Evolutionary conservation across 768 basidiomycete species (phyloP), one percentile per base, ranked within the genome.

Genomic region (Calocybe indica): DNA sequence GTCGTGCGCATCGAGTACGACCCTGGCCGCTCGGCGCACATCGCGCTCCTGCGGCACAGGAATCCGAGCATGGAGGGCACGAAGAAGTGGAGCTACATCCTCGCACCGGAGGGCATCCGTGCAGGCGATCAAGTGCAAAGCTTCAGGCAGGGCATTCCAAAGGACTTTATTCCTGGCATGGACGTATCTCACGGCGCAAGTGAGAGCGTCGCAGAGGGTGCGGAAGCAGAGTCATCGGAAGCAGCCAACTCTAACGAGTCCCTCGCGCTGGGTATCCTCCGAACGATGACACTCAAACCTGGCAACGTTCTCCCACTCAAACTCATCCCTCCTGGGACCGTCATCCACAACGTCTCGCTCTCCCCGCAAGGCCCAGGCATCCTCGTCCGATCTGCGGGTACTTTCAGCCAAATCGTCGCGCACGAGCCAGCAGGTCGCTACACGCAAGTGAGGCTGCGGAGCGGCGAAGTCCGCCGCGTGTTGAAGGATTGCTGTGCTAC

Each of bases 1-100:
- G 92, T 98, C 39, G 78, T 94, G 3, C 79, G 96, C 40, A 90
- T 99, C 55, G 96, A 98, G 69, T 99, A 95, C 60, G 96, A 98
- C 71, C 96, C 96, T 0, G 88, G 88, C 4, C 78, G 96, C 38
- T 88, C 85, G 33, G 92, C 90, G 6, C 96, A 99, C 63, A 95
- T 99, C 59, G 95, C 96, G 2, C 77, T 99, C 50, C 61, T 97
- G 59, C 75, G 75, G 60, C 84, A 80, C 59, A 72, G 83, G 43
- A 71, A 82, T 54, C 62, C 73, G 3, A 62, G 61, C 7, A 73
- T 78, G 31, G 71, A 75, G 51, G 85, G 80, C 1, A 63, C 49
- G 50, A 70, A 76, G 51, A 75, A 70, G 56, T 95, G 87, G 83
- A 87, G 82, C 59, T 99, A 99, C 62, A 93, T 99, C 58, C 70